Base-by-base conservation (phyloP, 2,329 filamentous ascomycete genomes). In the Paraphaeosphaeria minitans region DNA sequence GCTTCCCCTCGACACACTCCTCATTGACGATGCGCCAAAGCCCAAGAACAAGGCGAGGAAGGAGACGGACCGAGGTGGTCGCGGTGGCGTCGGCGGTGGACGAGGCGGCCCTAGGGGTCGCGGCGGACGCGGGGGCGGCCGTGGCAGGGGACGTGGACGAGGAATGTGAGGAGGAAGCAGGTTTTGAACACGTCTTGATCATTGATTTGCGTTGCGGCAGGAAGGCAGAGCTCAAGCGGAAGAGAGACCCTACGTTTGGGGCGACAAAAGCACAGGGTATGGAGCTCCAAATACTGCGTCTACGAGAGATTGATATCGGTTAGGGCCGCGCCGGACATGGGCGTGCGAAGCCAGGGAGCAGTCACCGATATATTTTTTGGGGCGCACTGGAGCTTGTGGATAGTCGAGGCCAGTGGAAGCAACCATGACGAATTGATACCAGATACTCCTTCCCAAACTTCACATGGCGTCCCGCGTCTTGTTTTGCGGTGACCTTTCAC, bases 31-130 rank as follows among this genome's bases (percentile, higher is more conserved):
- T 80, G 88, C 92, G 72, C 93, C 94, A 53, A 99, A 99, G 84
- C 94, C 95, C 61, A 98, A 98, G 90, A 99, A 99, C 83, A 99
- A 99, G 88, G 94, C 95, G 27, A 87, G 94, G 75, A 99, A 99
- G 85, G 95, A 98, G 81, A 85, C 79, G 7, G 81, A 84, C 33
- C 85, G 87, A 59, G 73, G 77, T 56, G 72, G 72, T 46, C 72
- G 69, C 21, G 85, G 86, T 29, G 76, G 77, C 37, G 77, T 83
- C 45, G 84, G 83, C 46, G 82, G 83, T 10, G 78, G 80, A 29
- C 78, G 81, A 47, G 79, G 83, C 46, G 75, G 81, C 48, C 75
- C 80, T 47, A 71, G 83, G 21, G 79, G 82, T 41, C 78, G 83
- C 39, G 77, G 83, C 45, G 77, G 80, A 42, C 67, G 82, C 42